Base-by-base conservation (phyloP, 2,329 filamentous ascomycete species). In the Stagonosporopsis vannaccii region DNA sequence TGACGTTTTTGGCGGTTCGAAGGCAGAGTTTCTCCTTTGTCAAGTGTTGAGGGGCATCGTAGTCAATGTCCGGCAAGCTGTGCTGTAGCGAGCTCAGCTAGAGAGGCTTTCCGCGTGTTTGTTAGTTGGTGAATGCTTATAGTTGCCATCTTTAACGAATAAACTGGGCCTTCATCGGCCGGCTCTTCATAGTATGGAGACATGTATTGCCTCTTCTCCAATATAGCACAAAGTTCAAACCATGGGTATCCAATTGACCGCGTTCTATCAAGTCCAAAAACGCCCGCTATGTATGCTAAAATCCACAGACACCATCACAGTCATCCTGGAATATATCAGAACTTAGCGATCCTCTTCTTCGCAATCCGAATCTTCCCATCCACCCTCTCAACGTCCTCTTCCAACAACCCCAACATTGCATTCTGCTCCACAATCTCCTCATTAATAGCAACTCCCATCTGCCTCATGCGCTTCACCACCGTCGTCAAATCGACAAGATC, bases 371-470 rank as follows among this genome's bases (percentile, higher is more conserved):
- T 77, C 82, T 94, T 94, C 58, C 82, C 82, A 39, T 83, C 81
- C 15, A 92, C 80, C 6, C 88, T 80, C 51, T 88, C 85, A 2
- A 84, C 83, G 75, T 92, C 89, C 51, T 86, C 80, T 60, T 89
- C 87, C 59, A 92, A 71, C 62, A 85, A 75, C 12, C 85, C 83
- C 26, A 95, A 79, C 84, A 92, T 85, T 1, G 53, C 52, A 12
- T 45, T 52, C 33, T 52, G 49, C 35, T 85, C 76, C 49, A 87
- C 84, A 52, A 93, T 82, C 78, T 94, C 91, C 45, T 87, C 84
- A 61, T 90, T 84, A 68, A 95, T 93, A 53, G 87, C 83, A 42
- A 91, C 79, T 0, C 90, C 90, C 84, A 94, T 90, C 75, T 92
- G 88, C 69, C 85, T 88, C 79, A 94, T 89, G 56, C 89, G 80